Conservation (phyloP, 306 rosid species). For the Calophaca sinica region DNA sequence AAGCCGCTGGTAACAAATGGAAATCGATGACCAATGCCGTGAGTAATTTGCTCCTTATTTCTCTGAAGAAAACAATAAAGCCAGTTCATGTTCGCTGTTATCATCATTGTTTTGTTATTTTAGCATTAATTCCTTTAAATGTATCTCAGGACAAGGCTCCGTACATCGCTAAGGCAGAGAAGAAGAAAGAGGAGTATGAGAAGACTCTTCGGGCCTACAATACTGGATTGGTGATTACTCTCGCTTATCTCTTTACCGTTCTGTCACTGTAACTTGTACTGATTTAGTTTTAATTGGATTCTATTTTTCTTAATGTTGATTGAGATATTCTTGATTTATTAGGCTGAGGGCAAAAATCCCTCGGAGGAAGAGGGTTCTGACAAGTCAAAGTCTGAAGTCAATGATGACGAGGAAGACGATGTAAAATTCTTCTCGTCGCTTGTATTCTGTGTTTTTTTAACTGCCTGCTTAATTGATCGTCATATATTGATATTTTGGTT, state of each 20-base stretch:
- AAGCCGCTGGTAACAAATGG: constrained; percentile 84
- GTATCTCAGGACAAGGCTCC: constrained; percentile 76
- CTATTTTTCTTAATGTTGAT: neutral
- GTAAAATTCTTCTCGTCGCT: constrained; percentile 1
- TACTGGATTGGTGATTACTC: constrained; percentile 53
- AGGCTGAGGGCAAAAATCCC: constrained; percentile 68
- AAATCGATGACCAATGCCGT: constrained; percentile 74
- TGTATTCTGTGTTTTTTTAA: neutral
- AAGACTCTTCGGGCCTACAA: constrained; percentile 64
- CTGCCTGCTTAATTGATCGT: neutral
- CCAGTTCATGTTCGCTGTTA: neutral
- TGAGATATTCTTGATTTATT: neutral
- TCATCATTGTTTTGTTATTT: neutral
- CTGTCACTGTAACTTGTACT: too few relatives aligned
- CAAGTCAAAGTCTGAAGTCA: constrained; percentile 80
- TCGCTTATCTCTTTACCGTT: neutral
- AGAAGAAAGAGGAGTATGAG: constrained; percentile 67
- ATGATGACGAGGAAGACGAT: constrained; percentile 76
- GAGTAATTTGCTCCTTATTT: constrained; percentile 35
- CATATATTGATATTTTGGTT: neutral
- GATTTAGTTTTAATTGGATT: too few relatives aligned
- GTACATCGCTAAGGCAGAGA: constrained; percentile 64
- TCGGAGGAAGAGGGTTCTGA: constrained; percentile 79
- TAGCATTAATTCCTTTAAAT: neutral
- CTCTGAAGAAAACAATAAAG: neutral